Evolutionary conservation across 441 rosid species (phyloP), one percentile per base, ranked within the genome.

Genomic region (Syzygium malaccense): DNA sequence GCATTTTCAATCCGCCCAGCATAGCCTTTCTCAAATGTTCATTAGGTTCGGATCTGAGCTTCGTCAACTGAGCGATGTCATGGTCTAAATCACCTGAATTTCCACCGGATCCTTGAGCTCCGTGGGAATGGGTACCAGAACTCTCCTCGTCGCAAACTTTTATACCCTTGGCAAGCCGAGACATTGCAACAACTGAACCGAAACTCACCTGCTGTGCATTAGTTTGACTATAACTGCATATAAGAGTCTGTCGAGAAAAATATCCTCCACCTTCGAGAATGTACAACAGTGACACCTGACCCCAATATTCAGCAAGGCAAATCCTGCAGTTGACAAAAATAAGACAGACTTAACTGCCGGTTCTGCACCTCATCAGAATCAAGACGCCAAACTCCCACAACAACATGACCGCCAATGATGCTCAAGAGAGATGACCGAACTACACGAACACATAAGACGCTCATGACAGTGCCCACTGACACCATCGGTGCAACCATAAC

Each of bases 51-150:
- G 96, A 94, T 68, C 94, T 94, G 58, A 94, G 90, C 88, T 91
- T 94, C 2, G 96, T 96, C 55, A 92, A 90, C 49, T 94, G 95
- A 85, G 91, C 91, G 85, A 96, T 94, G 56, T 95, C 98, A 87
- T 94, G 92, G 87, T 94, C 92, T 83, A 93, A 90, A 86, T 90
- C 86, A 89, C 89, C 90, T 80, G 93, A 79, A 75, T 30, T 86
- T 89, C 64, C 89, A 56, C 57, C 45, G 9, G 85, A 75, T 56
- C 78, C 84, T 88, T 88, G 90, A 49, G 85, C 88, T 80, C 86
- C 33, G 15, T 33, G 64, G 18, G 86, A 88, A 54, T 11, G 68
- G 60, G 33, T 57, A 55, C 89, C 33, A 58, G 85, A 78, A 85
- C 84, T 64, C 86, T 88, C 92, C 57, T 92, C 95, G 41, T 88